These are phyloP conservation scores for Xylariaceae sp. DNA, from an alignment of 2,329 filamentous ascomycete genomes.

Conservation along the genomic window DNA sequence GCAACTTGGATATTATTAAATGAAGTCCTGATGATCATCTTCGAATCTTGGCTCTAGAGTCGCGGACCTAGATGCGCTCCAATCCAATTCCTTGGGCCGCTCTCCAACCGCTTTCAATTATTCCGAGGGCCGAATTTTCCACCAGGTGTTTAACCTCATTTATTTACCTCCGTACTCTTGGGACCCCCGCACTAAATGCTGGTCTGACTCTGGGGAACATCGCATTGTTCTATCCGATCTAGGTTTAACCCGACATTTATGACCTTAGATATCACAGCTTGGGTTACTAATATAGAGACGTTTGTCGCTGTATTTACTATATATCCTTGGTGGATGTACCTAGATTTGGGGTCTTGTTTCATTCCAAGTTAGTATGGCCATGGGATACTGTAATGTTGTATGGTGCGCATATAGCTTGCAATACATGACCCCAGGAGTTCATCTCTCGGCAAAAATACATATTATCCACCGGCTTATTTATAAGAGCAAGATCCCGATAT, in stretches of 20 bases:
- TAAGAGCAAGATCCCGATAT: background rate
- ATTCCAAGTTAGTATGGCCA: too few relatives aligned
- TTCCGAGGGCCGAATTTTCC: background rate
- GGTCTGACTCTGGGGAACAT: background rate
- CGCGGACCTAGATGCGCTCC: constrained; percentile 7
- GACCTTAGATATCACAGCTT: background rate
- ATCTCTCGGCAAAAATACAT: constrained; percentile 14
- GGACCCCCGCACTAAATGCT: background rate
- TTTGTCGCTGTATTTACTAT: background rate
- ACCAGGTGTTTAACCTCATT: background rate
- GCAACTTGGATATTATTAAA: too few relatives aligned
- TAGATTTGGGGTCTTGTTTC: too few relatives aligned
- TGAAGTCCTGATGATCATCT: background rate
- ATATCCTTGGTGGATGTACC: too few relatives aligned
- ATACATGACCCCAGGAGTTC: background rate
- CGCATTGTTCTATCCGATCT: background rate
- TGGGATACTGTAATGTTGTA: too few relatives aligned
- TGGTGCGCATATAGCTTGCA: background rate
- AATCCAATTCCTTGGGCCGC: background rate
- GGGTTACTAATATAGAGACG: background rate
- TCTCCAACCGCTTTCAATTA: background rate
- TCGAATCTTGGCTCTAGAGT: constrained; percentile 7
- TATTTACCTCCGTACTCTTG: background rate
- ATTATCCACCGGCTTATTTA: constrained; percentile 7
- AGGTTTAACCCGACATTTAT: background rate